These are phyloP conservation scores for Hemisphaericaspora xylofermentans DNA, from an alignment of 1,139 yeast genomes.

Conservation along the genomic window DNA sequence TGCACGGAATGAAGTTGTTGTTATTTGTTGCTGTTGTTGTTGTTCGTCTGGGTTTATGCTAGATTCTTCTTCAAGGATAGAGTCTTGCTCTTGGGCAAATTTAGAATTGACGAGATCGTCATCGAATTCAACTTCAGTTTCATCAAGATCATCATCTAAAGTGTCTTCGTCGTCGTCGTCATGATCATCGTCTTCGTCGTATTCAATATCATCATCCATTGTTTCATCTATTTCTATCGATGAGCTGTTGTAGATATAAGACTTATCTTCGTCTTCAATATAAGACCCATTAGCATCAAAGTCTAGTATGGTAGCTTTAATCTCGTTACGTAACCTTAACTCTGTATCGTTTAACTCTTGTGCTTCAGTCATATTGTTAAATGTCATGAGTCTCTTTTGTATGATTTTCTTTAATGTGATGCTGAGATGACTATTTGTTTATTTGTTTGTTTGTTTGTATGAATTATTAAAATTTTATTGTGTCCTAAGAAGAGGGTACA, in stretches of 20 bases:
- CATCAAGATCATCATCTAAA: constrained; percentile 12
- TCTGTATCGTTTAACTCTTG: neutral
- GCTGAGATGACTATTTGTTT: neutral
- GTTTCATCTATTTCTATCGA: constrained; percentile 21
- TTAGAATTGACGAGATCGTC: constrained; percentile 5
- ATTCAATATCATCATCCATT: constrained; percentile 16
- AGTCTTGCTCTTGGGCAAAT: constrained; percentile 1
- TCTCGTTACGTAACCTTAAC: constrained; percentile 8
- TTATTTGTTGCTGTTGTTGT: neutral
- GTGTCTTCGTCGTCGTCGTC: constrained; percentile 14
- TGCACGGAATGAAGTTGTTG: constrained; percentile 34
- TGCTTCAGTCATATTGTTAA: neutral
- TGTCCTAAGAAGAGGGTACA: too few relatives aligned
- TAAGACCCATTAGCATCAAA: constrained; percentile 31
- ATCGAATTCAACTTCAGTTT: constrained; percentile 6
- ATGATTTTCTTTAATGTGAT: too few relatives aligned
- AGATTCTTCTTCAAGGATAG: constrained; percentile 4
- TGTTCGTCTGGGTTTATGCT: neutral
- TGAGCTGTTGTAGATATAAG: constrained; percentile 31
- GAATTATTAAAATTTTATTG: too few relatives aligned
- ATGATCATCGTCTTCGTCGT: constrained; percentile 14
- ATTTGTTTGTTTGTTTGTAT: constrained; percentile 1
- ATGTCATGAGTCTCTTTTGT: too few relatives aligned
- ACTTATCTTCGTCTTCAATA: constrained; percentile 39
- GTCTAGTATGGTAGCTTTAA: constrained; percentile 22